Conservation (phyloP, 2,329 filamentous ascomycete genomes). For the Xylariaceae sp. region DNA sequence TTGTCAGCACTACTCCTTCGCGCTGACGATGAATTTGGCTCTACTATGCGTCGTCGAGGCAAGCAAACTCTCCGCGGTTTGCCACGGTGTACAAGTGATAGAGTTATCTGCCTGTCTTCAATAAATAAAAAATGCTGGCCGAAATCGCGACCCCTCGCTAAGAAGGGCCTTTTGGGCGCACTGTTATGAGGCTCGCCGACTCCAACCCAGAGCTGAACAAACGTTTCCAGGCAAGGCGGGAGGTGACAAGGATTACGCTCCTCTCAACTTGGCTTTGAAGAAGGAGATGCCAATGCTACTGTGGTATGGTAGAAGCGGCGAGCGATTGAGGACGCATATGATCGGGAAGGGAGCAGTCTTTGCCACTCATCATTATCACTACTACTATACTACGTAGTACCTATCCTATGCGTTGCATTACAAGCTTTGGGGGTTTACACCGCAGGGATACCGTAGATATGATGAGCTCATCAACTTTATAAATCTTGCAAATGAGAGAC, state of each 20-base stretch:
- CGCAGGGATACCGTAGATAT: not conserved
- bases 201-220: slow-evolving; percentile 2
- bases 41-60: slow-evolving; percentile 2
- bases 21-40: slow-evolving; percentile 18
- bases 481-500: not conserved
- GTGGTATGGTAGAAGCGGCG: slow-evolving; percentile 15
- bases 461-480: not conserved
- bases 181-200: slow-evolving; percentile 11
- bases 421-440: not conserved
- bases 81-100: slow-evolving; percentile 7
- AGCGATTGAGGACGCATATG: slow-evolving; percentile 4
- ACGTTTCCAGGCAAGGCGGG: not conserved
- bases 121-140: not conserved
- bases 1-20: slow-evolving; percentile 22
- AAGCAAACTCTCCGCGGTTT: not conserved
- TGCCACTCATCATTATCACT: slow-evolving; percentile 4
- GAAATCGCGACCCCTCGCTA: slow-evolving; percentile 2
- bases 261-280: slow-evolving; percentile 1
- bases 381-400: not conserved
- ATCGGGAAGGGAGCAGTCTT: not conserved
- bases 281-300: slow-evolving; percentile 1
- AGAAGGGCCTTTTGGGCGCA: not conserved
- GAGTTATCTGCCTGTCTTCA: not conserved
- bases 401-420: not conserved
- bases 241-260: slow-evolving; percentile 18